Evolutionary conservation across 129 eudicot species (phyloP).

Genomic region (Helichrysum umbraculigerum): DNA sequence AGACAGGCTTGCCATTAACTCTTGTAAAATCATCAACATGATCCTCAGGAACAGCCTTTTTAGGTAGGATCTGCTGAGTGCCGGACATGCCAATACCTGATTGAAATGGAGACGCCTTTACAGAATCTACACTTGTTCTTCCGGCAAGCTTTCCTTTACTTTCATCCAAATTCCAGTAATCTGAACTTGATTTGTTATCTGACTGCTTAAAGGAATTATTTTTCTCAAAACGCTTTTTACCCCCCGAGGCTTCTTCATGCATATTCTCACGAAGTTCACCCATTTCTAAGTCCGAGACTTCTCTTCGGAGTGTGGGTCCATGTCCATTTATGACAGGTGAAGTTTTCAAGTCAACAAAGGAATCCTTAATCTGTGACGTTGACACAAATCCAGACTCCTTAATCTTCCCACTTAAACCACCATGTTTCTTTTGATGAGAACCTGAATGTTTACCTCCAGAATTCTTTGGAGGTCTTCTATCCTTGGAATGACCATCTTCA

Average conservation of each 20-base stretch:
- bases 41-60: conserved; percentile 44
- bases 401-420: conserved; percentile 37
- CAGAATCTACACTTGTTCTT: conserved; percentile 42
- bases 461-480: conserved; percentile 47
- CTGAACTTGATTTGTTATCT: conserved; percentile 56
- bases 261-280: conserved; percentile 90
- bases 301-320: conserved; percentile 56
- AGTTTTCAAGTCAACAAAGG: conserved; percentile 38
- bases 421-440: conserved; percentile 47
- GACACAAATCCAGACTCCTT: conserved; percentile 47
- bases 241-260: conserved; percentile 51
- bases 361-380: conserved; percentile 33
- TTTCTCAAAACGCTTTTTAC: conserved; percentile 53
- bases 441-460: conserved; percentile 48
- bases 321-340: conserved; percentile 57
- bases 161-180: conserved; percentile 55
- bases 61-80: conserved; percentile 28
- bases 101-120: conserved; percentile 37
- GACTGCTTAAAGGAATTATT: conserved; percentile 62
- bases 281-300: conserved; percentile 79
- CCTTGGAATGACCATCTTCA: conserved; percentile 40
- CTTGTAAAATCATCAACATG: conserved; percentile 49
- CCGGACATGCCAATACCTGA: not conserved
- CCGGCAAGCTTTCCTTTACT: conserved; percentile 54
- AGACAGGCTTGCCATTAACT: conserved; percentile 33